phyloP scores from a whole-genome alignment of 305 asterid genomes.

The Salvia sclarea region DNA sequence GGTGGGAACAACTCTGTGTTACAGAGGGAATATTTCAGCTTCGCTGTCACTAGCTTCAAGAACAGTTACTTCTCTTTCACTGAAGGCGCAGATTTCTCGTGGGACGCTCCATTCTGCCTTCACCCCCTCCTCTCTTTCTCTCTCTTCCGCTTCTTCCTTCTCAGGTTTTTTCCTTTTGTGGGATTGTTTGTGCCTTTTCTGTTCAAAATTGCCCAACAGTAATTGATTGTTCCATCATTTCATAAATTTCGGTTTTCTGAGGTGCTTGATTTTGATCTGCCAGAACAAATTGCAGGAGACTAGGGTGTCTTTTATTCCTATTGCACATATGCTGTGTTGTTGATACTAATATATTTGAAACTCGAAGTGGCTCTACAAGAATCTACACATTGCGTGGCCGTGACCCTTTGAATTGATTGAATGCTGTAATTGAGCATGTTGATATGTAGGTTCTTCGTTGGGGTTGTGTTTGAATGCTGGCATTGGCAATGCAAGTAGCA shows the following conservation, averaged over 20 bases:
- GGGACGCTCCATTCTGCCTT: constrained; percentile 60
- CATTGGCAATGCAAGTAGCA: constrained; percentile 34
- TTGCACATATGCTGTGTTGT: background rate
- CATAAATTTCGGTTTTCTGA: background rate
- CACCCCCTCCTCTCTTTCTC: constrained; percentile 56
- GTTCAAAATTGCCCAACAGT: background rate
- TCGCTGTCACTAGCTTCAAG: constrained; percentile 62
- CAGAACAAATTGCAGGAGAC: background rate
- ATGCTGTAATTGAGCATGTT: background rate
- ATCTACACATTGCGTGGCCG: background rate
- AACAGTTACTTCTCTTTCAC: constrained; percentile 35
- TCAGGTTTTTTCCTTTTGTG: constrained; percentile 43
- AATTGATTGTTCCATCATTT: too few species aligned
- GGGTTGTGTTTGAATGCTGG: constrained; percentile 45
- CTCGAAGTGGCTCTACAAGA: background rate
- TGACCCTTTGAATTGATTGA: background rate
- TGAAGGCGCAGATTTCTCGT: constrained; percentile 38
- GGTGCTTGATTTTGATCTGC: background rate
- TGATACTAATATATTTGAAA: background rate
- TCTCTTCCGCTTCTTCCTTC: constrained; percentile 57
- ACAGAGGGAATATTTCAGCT: constrained; percentile 48
- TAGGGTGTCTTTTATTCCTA: background rate
- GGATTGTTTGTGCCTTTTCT: constrained; percentile 9
- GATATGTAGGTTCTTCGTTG: constrained; percentile 47
- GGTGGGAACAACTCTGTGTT: constrained; percentile 44